Base-by-base conservation (phyloP, 345 rosid species). In the Triadica sebifera region DNA sequence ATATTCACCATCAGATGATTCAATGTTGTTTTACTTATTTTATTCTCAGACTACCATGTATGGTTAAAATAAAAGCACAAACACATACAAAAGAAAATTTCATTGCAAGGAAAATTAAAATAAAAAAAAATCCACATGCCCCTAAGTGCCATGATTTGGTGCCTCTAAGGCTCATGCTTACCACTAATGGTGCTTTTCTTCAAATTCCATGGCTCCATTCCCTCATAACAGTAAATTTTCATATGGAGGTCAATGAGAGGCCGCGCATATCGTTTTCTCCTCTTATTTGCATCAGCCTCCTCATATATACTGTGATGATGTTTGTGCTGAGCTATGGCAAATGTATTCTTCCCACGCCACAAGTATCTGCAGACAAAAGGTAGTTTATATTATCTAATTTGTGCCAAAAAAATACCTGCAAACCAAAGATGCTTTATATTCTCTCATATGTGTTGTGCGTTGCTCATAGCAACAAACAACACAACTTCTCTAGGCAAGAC, bases 271-370 rank as follows among this genome's bases (percentile, higher is more conserved):
- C 93, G 87, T 84, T 93, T 93, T 84, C 96, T 90, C 71, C 95
- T 82, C 86, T 96, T 96, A 82, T 93, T 93, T 73, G 97, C 92
- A 84, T 93, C 98, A 55, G 98, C 98, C 84, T 93, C 98, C 84
- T 96, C 99, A 19, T 96, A 93, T 82, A 93, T 85, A 70, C 81
- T 88, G 66, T 75, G 87, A 76, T 90, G 96, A 82, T 91, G 96
- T 82, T 93, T 96, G 86, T 93, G 99, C 78, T 89, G 98, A 55
- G 96, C 94, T 79, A 93, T 90, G 57, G 98, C 93, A 86, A 93
- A 96, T 25, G 92, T 93, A 82, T 88, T 86, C 79, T 90, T 91
- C 73, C 88, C 96, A 78, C 89, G 92, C 98, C 98, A 95, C 73
- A 95, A 78, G 78, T 93, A 95, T 83, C 98, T 95, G 86, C 71